phyloP scores from a whole-genome alignment of 257 asterid species.

The Gardenia jasminoides region DNA sequence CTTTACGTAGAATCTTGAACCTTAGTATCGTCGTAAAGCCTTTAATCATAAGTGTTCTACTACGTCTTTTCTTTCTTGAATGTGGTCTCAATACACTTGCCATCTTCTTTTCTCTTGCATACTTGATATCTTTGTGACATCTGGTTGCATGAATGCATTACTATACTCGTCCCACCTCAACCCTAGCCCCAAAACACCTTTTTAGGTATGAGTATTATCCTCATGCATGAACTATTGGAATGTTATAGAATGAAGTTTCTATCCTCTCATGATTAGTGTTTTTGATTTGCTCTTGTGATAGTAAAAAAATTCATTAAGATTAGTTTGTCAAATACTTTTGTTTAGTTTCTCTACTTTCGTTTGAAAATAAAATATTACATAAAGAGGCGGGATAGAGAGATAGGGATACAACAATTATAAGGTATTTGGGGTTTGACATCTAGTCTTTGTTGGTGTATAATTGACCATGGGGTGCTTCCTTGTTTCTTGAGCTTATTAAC shows the following conservation, averaged over 20 bases:
- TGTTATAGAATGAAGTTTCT: not conserved
- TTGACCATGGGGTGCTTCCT: constrained; percentile 75
- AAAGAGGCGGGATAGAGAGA: not conserved
- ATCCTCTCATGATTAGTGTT: not conserved
- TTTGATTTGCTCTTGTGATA: not conserved
- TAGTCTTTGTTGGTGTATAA: constrained; percentile 45
- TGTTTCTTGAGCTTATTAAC: constrained; percentile 69
- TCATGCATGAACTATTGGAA: not conserved
- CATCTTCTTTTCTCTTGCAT: not conserved
- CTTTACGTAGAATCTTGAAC: not conserved
- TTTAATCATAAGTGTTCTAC: not conserved
- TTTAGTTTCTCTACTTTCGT: not conserved
- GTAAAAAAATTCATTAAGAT: not conserved
- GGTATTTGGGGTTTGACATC: not conserved
- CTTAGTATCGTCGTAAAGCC: not conserved
- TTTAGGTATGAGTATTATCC: not conserved
- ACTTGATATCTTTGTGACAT: not conserved
- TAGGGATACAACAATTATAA: not conserved
- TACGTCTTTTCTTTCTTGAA: not conserved
- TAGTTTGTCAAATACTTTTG: not conserved
- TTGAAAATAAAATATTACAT: too few species aligned
- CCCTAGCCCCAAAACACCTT: not conserved
- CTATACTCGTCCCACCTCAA: not conserved
- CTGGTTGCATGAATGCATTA: not conserved
- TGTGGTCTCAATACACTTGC: not conserved